Evolutionary conservation across 1,284 basidiomycete genomes (phyloP), one percentile per base, ranked within the genome.

Genomic region (Malassezia caprae): DNA sequence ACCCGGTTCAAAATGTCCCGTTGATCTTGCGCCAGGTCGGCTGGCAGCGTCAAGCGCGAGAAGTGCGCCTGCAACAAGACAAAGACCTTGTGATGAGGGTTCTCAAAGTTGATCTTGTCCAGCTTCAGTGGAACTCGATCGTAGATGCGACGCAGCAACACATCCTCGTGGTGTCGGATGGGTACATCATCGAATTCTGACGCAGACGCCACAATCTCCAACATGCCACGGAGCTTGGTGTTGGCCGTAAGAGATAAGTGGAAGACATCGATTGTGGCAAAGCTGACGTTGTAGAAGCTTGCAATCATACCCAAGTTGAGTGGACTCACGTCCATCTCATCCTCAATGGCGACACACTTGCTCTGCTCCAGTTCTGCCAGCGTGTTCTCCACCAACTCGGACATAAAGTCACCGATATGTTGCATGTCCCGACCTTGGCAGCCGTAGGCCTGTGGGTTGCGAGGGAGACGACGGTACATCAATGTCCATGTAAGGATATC

Each of bases 31-130:
- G 85, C 88, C 23, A 98, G 83, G 73, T 98, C 93, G 12, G 90
- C 84, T 0, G 91, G 93, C 5, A 98, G 80, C 45, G 85, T 83
- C 34, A 98, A 79, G 11, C 91, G 84, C 6, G 88, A 88, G 79
- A 98, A 98, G 78, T 98, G 93, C 1, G 94, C 91, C 75, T 98
- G 91, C 0, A 98, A 80, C 4, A 98, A 82, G 21, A 98, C 79
- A 83, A 93, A 96, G 0, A 90, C 93, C 79, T 99, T 98, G 84
- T 98, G 96, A 75, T 93, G 86, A 0, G 93, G 93, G 24, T 86
- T 87, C 68, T 89, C 86, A 76, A 90, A 94, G 77, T 96, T 87
- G 53, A 90, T 84, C 42, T 59, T 58, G 47, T 80, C 79, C 37
- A 96, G 80, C 78, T 98, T 98, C 78, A 96, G 88, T 1, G 93